Conservation (phyloP, 2,329 filamentous ascomycete species). For the Aspergillus intermedius region DNA sequence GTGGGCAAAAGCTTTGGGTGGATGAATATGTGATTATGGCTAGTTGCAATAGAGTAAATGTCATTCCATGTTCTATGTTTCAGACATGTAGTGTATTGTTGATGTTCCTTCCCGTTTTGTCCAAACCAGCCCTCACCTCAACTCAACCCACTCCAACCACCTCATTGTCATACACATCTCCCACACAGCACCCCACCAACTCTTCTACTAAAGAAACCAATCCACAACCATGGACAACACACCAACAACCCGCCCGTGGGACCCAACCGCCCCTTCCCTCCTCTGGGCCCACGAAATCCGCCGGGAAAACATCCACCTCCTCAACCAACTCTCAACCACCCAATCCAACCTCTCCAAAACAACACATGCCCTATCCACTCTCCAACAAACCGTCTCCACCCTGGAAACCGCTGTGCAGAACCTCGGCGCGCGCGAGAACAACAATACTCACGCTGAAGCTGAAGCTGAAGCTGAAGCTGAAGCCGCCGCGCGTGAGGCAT, state of each 20-base stretch:
- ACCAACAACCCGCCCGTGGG: constrained; percentile 2
- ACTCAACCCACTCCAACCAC: background rate
- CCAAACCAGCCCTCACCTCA: background rate
- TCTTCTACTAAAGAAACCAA: background rate
- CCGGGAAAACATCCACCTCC: constrained; percentile 29
- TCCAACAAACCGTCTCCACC: constrained; percentile 3
- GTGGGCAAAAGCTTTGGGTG: constrained; percentile 15
- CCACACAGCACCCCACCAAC: background rate
- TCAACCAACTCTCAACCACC: constrained; percentile 19
- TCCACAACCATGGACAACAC: background rate
- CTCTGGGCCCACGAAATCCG: constrained; percentile 37
- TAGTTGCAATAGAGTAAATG: constrained; percentile 27
- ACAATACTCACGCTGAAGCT: background rate
- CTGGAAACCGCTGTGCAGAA: background rate
- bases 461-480: background rate
- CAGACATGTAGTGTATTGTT: background rate
- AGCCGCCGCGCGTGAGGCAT: background rate
- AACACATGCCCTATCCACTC: constrained; percentile 1
- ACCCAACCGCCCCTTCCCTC: constrained; percentile 15
- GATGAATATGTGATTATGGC: constrained; percentile 26
- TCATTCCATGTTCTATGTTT: constrained; percentile 18
- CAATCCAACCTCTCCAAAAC: constrained; percentile 9
- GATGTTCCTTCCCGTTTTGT: background rate
- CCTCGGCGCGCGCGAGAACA: background rate
- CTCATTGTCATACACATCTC: background rate